Evolutionary conservation across 805 yeast genomes (phyloP).

Genomic region (Metschnikowia orientalis): DNA sequence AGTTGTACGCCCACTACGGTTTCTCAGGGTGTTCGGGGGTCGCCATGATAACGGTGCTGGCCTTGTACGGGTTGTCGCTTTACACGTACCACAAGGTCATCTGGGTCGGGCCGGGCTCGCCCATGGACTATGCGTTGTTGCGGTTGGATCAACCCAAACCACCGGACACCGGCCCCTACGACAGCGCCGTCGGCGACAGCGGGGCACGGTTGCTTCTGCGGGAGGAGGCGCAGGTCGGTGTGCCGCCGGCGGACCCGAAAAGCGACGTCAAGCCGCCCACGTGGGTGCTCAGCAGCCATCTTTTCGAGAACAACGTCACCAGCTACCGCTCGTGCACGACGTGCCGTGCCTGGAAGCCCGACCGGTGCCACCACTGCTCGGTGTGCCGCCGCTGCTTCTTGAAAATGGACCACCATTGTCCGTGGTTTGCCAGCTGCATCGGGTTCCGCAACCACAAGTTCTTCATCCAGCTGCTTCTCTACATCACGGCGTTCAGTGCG

Average conservation of each 20-base stretch:
- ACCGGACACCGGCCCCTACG: constrained; percentile 19
- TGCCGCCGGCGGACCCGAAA: no score
- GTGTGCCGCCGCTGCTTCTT: constrained; percentile 44
- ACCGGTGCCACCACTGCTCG: constrained; percentile 56
- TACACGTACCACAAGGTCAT: constrained; percentile 53
- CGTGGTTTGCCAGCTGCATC: constrained; percentile 89
- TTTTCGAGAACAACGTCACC: constrained; percentile 46
- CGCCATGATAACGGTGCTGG: constrained; percentile 16
- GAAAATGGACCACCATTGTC: constrained; percentile 63
- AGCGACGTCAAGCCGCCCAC: constrained; percentile 25
- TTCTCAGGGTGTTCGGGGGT: constrained; percentile 1
- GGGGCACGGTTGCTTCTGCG: background rate
- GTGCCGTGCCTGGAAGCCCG: constrained; percentile 57
- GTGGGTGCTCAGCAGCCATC: constrained; percentile 31
- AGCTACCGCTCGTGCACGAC: constrained; percentile 56
- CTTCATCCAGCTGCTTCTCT: constrained; percentile 68
- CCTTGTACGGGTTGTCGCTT: constrained; percentile 35
- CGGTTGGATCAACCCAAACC: constrained; percentile 18
- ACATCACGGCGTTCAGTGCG: constrained; percentile 46
- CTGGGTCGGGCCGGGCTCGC: constrained; percentile 60
- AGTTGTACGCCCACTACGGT: constrained; percentile 20
- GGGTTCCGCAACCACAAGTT: constrained; percentile 78
- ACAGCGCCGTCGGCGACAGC: constrained; percentile 1
- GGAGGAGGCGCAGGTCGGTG: background rate
- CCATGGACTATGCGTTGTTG: constrained; percentile 51